Evolutionary conservation across 805 yeast genomes (phyloP).

Genomic region (Hanseniaspora thailandica): DNA sequence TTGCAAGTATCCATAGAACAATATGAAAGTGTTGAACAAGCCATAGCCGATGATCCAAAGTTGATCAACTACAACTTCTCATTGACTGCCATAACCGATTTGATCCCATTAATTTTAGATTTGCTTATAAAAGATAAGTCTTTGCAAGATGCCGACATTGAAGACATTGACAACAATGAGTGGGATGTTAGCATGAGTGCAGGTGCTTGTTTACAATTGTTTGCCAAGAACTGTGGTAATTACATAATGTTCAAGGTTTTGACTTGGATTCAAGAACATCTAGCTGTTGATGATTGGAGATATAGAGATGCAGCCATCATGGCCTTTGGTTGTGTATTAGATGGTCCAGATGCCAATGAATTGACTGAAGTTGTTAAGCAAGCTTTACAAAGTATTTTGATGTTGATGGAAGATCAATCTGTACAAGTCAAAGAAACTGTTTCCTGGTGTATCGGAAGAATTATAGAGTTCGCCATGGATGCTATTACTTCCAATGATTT

Average conservation of each 20-base stretch:
- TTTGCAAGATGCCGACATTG: slow-evolving; percentile 26
- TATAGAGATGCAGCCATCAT: slow-evolving; percentile 93
- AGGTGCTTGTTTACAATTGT: slow-evolving; percentile 88
- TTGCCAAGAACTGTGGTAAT: slow-evolving; percentile 81
- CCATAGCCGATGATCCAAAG: slow-evolving; percentile 29
- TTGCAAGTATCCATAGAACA: slow-evolving; percentile 59
- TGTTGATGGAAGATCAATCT: slow-evolving; percentile 58
- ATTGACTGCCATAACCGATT: slow-evolving; percentile 66
- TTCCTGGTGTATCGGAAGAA: slow-evolving; percentile 96
- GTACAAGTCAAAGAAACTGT: slow-evolving; percentile 92
- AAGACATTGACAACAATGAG: slow-evolving; percentile 87
- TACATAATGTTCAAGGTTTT: slow-evolving; percentile 77
- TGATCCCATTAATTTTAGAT: slow-evolving; percentile 72
- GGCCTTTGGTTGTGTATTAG: slow-evolving; percentile 96
- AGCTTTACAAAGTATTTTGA: slow-evolving; percentile 70
- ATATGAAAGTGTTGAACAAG: slow-evolving; percentile 27
- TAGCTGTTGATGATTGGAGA: slow-evolving; percentile 58
- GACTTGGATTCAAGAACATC: slow-evolving; percentile 67
- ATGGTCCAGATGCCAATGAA: slow-evolving; percentile 76
- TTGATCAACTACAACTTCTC: slow-evolving; percentile 68
- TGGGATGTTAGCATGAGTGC: slow-evolving; percentile 99
- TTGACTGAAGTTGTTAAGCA: slow-evolving; percentile 58
- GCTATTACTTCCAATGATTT: slow-evolving; percentile 57
- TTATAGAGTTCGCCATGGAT: slow-evolving; percentile 73
- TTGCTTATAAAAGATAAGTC: slow-evolving; percentile 47